Evolutionary conservation across 257 asterid species (phyloP), one percentile per base, ranked within the genome.

Genomic region (Nicotiana obtusifolia): DNA sequence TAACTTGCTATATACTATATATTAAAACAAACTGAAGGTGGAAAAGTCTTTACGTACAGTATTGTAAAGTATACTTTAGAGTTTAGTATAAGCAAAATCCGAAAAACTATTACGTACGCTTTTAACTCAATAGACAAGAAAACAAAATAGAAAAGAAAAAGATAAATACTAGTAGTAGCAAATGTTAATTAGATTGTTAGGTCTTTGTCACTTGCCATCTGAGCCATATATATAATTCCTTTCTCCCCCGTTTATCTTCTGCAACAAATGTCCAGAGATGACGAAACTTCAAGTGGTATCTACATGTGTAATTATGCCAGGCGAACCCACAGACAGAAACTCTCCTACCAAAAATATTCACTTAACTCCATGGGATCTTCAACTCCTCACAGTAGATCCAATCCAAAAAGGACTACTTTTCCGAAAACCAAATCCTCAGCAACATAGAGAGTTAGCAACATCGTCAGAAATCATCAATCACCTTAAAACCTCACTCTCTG

Each of bases 401-500:
- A 85, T 85, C n/a, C 92, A 89, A n/a, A 77, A 83, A 64, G 92
- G 91, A 10, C 52, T 88, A 8, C 73, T 89, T 11, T 86, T 88
- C 41, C 64, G 13, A 86, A 86, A 84, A n/a, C 90, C 91, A 64
- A 77, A n/a, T 22, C 69, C 20, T 7, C 73, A 76, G 5, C 54
- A 82, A 37, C 64, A 62, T 62, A 13, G 0, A 28, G 41, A 30
- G 57, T 20, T 75, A 0, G 57, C 59, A 41, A 20, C n/a, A 64
- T 64, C 15, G 13, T 57, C 5, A 17, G 11, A 54, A 17, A 56
- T 82, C 3, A 76, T 76, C 5, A 15, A 85, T 10, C 86, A 81
- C 83, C 92, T 92, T 30, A 88, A 88, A 66, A 30, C 30, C 57
- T 82, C 93, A 26, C 93, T 91, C 73, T 84, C 92, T 19, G 84